A percentile compares a stretch with the other conserved stretches of the same genome.
Conservation (phyloP, 352 stramenopile species). For the Phytophthora foliorum region DNA sequence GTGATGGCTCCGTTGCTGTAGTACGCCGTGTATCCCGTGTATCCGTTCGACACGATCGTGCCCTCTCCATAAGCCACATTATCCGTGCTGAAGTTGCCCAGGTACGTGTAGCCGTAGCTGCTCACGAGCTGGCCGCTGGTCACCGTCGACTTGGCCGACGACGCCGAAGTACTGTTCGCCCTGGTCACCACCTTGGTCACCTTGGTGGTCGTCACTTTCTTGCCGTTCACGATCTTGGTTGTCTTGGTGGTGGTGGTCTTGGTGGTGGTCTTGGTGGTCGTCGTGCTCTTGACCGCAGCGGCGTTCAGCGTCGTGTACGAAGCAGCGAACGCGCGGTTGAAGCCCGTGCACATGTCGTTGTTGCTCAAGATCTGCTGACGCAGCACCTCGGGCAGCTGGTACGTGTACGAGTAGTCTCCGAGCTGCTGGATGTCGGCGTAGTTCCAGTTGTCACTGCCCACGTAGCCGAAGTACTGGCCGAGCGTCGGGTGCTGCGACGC, state of each 20-base stretch:
- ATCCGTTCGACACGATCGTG: constrained; percentile 54
- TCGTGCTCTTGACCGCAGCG: constrained; percentile 48
- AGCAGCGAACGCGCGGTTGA: constrained; percentile 54
- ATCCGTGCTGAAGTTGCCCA: constrained; percentile 56
- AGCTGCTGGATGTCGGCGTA: constrained; percentile 71
- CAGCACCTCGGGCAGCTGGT: constrained; percentile 68
- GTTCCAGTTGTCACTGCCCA: constrained; percentile 67
- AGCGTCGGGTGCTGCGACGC: constrained; percentile 66
- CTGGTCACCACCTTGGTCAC: constrained; percentile 49
- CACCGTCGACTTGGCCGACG: constrained; percentile 42
- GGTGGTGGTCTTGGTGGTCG: constrained; percentile 53
- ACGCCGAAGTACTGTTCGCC: constrained; percentile 45
- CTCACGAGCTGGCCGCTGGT: constrained; percentile 42
- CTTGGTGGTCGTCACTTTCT: constrained; percentile 64
- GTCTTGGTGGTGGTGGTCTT: constrained; percentile 56
- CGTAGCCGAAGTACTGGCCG: constrained; percentile 69
- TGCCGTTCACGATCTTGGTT: constrained; percentile 59
- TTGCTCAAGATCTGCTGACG: constrained; percentile 74
- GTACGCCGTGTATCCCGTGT: constrained; percentile 56
- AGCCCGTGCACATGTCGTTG: constrained; percentile 68
- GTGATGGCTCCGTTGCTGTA: constrained; percentile 53
- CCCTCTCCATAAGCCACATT: constrained; percentile 45
- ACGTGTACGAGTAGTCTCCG: constrained; percentile 81
- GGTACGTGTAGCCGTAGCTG: constrained; percentile 53
- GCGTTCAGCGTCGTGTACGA: constrained; percentile 51